Evolutionary conservation across 768 basidiomycete genomes (phyloP), one percentile per base, ranked within the genome.

Genomic region (Panellus pusillus): DNA sequence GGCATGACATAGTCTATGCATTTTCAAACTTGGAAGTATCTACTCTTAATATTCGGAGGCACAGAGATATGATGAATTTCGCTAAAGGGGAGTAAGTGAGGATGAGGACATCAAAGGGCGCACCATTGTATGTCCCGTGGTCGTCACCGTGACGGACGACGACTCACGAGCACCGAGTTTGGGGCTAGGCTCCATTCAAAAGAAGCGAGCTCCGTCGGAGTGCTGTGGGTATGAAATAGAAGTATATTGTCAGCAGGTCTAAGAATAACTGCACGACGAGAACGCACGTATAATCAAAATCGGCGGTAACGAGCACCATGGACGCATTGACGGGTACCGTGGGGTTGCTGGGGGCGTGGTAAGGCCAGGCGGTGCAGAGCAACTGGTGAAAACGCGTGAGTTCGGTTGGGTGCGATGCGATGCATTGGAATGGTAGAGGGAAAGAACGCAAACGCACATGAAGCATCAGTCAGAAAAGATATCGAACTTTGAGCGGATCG

Each of bases 101-200:
- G 32, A 35, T 31, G 38, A 49, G 48, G 18, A 2, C n/a, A 50
- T n/a, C 37, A 49, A 49, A 42, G 20, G 24, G 37, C 50, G 50
- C 27, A 52, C 50, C 43, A 36, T 45, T 45, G 17, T 45, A 44
- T 3, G 50, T 37, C 13, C 76, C 3, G 72, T 77, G 44, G 54
- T 48, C 48, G 28, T 55, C 54, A n/a, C 54, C 54, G 40, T 55
- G 54, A 32, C 54, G 47, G 18, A 50, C 54, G 11, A 50, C 48
- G n/a, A n/a, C n/a, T n/a, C n/a, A n/a, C n/a, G 28, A 52, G 46
- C 38, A 48, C 42, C n/a, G 50, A 47, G 51, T 57, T n/a, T 9
- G 27, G 28, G 43, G 42, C 50, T 32, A 24, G 36, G 4, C 20
- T 13, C 46, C 43, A 48, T 48, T 47, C 47, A 9, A 58, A 17